Base-by-base conservation (phyloP, 2,329 filamentous ascomycete genomes). In the Mycosphaerella sp. region DNA sequence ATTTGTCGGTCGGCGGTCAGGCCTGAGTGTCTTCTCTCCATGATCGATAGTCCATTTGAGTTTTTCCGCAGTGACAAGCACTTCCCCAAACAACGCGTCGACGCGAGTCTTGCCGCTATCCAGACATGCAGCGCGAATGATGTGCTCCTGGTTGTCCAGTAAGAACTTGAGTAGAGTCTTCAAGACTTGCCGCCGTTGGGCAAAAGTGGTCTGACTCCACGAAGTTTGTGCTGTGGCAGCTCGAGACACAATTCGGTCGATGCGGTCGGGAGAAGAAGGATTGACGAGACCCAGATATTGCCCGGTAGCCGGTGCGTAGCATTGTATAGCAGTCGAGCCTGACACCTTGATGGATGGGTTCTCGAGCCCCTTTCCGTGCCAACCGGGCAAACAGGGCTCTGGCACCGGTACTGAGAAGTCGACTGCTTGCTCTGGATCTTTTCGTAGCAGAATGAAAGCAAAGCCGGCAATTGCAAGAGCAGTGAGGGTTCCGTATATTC, bases 51-150 rank as follows among this genome's bases (percentile, higher is more conserved):
- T 95, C 93, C 93, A 98, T 65, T 87, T 84, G 54, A 98, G 78
- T 75, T 95, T 96, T 75, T 97, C 93, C 0, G 80, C 84, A 6
- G 93, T 96, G 37, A 96, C 89, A 49, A 98, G 77, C 57, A 97
- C 90, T 76, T 98, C 93, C 46, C 93, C 93, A 50, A 98, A 83
- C 60, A 87, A 84, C 0, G 91, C 93, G 71, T 98, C 93, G 35
- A 97, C 83, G 75, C 91, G 87, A 1, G 94, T 96, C 77, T 98
- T 98, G 57, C 93, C 93, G 37, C 88, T 94, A 71, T 98, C 93
- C 32, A 95, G 77, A 64, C 88, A 94, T 44, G 90, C 91, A 27
- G 89, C 81, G 13, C 81, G 79, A 62, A 89, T 90, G 61, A 98
- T 94, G 21, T 85, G 78, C 59, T 91, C 86, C 68, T 96, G 89